These are phyloP conservation scores for Agaricus sinodeliciosus DNA, from an alignment of 768 basidiomycete species.

Conservation along the genomic window DNA sequence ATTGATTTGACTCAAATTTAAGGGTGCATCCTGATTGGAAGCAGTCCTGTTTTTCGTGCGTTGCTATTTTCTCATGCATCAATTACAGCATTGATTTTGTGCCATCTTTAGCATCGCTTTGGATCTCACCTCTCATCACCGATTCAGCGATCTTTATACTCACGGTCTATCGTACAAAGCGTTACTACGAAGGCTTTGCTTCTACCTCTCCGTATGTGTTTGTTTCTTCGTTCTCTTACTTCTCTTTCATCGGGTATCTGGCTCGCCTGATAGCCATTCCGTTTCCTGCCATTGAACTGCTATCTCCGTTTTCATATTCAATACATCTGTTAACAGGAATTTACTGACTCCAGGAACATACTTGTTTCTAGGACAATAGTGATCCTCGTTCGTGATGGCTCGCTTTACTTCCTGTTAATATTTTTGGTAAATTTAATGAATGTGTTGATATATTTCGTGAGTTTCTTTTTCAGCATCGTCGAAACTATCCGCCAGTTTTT, in stretches of 20 bases:
- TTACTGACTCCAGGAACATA: neutral
- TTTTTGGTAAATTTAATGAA: constrained; percentile 21
- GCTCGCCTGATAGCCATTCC: neutral
- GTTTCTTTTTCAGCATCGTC: neutral
- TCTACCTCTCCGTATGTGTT: neutral
- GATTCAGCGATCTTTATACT: constrained; percentile 15
- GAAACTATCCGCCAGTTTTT: too few species aligned
- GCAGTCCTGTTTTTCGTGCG: constrained; percentile 18
- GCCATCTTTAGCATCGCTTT: constrained; percentile 15
- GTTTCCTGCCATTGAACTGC: too few species aligned
- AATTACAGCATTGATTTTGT: neutral
- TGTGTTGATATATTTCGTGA: constrained; percentile 21
- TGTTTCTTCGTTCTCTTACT: neutral
- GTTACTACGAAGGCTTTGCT: constrained; percentile 3
- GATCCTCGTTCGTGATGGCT: constrained; percentile 21
- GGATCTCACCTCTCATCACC: constrained; percentile 19
- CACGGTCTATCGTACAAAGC: constrained; percentile 13
- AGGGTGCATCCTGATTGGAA: constrained; percentile 22
- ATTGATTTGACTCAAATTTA: neutral
- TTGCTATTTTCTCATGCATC: neutral
- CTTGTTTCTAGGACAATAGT: constrained; percentile 15
- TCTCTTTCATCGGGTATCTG: neutral
- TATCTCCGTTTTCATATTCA: neutral
- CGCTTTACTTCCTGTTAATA: constrained; percentile 21
- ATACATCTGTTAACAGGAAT: neutral